Conservation (phyloP, 108 stramenopile genomes). For the Conticribra guillardii region DNA sequence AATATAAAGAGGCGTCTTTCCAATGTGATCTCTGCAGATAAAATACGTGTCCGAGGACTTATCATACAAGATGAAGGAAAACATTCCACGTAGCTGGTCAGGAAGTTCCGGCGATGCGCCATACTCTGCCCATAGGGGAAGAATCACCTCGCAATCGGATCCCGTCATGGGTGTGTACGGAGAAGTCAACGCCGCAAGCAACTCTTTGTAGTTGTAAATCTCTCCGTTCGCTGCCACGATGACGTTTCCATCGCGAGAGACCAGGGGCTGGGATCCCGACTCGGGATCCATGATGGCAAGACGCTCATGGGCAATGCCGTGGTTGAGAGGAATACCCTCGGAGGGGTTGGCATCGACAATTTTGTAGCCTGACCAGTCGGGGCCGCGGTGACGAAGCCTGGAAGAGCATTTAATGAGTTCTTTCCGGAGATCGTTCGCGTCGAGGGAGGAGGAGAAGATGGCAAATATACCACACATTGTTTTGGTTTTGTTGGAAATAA, state of each 20-base stretch:
- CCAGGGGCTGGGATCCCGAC: slow-evolving; percentile 93
- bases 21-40: slow-evolving; percentile 95
- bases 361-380: slow-evolving; percentile 98
- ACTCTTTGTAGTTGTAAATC: slow-evolving; percentile 98
- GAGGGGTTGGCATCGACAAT: slow-evolving; percentile 59
- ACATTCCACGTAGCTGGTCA: slow-evolving; percentile 92
- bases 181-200: slow-evolving; percentile 69
- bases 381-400: slow-evolving; percentile 93
- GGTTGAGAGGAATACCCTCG: slow-evolving; percentile 54
- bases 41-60: slow-evolving; percentile 82
- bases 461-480: slow-evolving; percentile 98
- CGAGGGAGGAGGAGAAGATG: slow-evolving; percentile 91
- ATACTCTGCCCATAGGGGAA: slow-evolving; percentile 90
- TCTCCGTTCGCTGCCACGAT: slow-evolving; percentile 98
- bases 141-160: slow-evolving; percentile 95
- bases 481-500: not conserved
- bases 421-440: slow-evolving; percentile 84
- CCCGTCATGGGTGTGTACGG: slow-evolving; percentile 90
- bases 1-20: slow-evolving; percentile 97
- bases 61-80: slow-evolving; percentile 96
- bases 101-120: slow-evolving; percentile 78
- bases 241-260: slow-evolving; percentile 76
- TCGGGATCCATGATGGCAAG: slow-evolving; percentile 99
- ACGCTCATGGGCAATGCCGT: slow-evolving; percentile 97
- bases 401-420: slow-evolving; percentile 91